Evolutionary conservation across 2,329 filamentous ascomycete genomes (phyloP).

Genomic region (Paracoccidioides lutzii): DNA sequence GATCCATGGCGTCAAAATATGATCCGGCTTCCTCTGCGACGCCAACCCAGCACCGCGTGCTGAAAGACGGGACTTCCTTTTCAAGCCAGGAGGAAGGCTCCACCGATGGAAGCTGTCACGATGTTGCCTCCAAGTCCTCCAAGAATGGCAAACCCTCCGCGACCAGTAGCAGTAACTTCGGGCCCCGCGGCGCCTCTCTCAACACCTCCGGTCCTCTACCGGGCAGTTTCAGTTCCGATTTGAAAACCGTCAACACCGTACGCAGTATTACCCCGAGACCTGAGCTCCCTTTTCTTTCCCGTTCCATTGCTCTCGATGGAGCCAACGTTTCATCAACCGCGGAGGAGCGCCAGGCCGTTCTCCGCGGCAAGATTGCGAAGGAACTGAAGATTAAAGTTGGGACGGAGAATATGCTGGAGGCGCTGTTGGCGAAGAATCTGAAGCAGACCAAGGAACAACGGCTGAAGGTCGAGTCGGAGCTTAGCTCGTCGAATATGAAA

Average conservation of each 20-base stretch:
- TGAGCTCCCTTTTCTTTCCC: slow-evolving; percentile 41
- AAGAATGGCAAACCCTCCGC: slow-evolving; percentile 38
- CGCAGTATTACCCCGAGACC: slow-evolving; percentile 48
- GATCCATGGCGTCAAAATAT: slow-evolving; percentile 34
- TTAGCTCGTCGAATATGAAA: slow-evolving; percentile 73
- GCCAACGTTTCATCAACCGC: slow-evolving; percentile 43
- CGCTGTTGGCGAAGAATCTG: slow-evolving; percentile 82
- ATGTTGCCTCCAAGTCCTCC: slow-evolving; percentile 19
- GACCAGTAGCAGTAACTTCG: slow-evolving; percentile 49
- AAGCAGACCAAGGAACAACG: slow-evolving; percentile 88
- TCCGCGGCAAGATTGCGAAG: slow-evolving; percentile 79
- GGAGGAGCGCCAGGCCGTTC: slow-evolving; percentile 60
- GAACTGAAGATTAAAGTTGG: slow-evolving; percentile 97
- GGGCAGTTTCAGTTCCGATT: slow-evolving; percentile 80
- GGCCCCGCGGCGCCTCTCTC: slow-evolving; percentile 55
- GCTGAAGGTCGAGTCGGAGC: slow-evolving; percentile 67
- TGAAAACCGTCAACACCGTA: slow-evolving; percentile 56
- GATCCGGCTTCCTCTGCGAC: slow-evolving; percentile 30
- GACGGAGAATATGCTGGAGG: slow-evolving; percentile 94
- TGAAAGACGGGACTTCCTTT: slow-evolving; percentile 24
- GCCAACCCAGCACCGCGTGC: slow-evolving; percentile 29
- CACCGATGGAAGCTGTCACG: slow-evolving; percentile 28
- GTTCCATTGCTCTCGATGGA: slow-evolving; percentile 42
- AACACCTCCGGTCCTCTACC: slow-evolving; percentile 58
- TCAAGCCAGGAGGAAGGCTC: slow-evolving; percentile 28